Percentiles rank a stretch among this genome's conserved stretches.
Conservation (phyloP, 768 basidiomycete species). For the Thelephora ganbajun region DNA sequence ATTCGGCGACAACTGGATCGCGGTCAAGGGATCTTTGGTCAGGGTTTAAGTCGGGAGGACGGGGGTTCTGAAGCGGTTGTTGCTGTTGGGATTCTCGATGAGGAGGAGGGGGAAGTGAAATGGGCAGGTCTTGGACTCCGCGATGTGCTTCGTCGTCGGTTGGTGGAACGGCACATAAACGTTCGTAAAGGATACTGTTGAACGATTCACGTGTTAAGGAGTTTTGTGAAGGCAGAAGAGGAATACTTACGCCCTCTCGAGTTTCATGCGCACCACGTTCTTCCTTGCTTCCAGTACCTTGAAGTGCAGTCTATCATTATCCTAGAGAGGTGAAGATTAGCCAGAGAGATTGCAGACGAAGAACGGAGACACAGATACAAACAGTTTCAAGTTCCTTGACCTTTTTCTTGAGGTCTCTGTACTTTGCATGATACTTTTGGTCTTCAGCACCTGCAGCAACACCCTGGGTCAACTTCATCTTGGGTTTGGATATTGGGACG, state of each 20-base stretch:
- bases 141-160: conserved; percentile 28
- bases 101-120: conserved; percentile 13
- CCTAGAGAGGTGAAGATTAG: conserved; percentile 29
- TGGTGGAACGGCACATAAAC: conserved; percentile 46
- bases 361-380: conserved; percentile 17
- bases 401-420: conserved; percentile 79
- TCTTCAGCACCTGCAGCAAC: conserved; percentile 75
- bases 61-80: neutral
- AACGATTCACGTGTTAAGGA: conserved; percentile 10
- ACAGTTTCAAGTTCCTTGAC: conserved; percentile 79
- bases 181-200: conserved; percentile 63
- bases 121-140: conserved; percentile 13
- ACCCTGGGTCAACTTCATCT: conserved; percentile 37
- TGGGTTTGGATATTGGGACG: conserved; percentile 20
- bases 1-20: conserved; percentile 36
- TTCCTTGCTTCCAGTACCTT: conserved; percentile 70
- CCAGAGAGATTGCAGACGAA: conserved; percentile 6
- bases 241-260: conserved; percentile 71
- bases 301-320: conserved; percentile 80
- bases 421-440: conserved; percentile 77
- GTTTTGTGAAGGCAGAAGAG: conserved; percentile 2
- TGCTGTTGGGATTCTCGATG: conserved; percentile 6
- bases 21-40: conserved; percentile 19
- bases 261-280: conserved; percentile 74
- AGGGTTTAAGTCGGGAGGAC: conserved; percentile 2